phyloP scores from a whole-genome alignment of 129 eudicot genomes.

The Logfia minima region DNA sequence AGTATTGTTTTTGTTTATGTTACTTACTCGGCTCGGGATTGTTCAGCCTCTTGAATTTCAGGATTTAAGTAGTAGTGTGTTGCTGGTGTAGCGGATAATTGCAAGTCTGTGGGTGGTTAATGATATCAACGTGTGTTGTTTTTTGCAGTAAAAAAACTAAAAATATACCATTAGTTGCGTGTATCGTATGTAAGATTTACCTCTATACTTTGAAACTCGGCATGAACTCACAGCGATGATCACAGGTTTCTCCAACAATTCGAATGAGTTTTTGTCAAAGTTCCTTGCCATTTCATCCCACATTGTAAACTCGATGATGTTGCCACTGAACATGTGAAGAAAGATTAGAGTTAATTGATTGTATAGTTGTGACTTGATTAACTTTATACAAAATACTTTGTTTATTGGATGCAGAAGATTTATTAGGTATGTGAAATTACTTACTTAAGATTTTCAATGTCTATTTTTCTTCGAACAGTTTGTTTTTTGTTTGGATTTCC shows the following conservation, averaged over 20 bases:
- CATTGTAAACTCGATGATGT: neutral
- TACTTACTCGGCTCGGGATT: neutral
- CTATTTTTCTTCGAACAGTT: neutral
- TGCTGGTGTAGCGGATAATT: neutral
- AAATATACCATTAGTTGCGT: neutral
- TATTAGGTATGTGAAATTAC: neutral
- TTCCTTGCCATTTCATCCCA: neutral
- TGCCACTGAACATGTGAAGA: neutral
- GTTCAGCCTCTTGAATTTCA: too few species aligned
- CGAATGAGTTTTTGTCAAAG: neutral
- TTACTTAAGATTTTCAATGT: neutral
- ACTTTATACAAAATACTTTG: neutral
- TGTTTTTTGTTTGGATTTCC: neutral
- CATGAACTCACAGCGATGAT: neutral
- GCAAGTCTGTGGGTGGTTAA: neutral
- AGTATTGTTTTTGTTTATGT: neutral
- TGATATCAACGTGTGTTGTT: neutral
- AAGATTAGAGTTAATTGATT: neutral
- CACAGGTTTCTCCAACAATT: neutral
- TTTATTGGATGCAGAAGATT: neutral
- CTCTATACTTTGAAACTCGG: neutral
- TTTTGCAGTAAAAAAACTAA: neutral
- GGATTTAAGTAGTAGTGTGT: neutral
- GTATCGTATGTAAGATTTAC: neutral
- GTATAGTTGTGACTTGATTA: neutral